Percentiles rank a stretch among this genome's conserved stretches.
These are phyloP conservation scores for Trichocomaceae sp. DNA, from an alignment of 2,329 filamentous ascomycete species.

Conservation along the genomic window DNA sequence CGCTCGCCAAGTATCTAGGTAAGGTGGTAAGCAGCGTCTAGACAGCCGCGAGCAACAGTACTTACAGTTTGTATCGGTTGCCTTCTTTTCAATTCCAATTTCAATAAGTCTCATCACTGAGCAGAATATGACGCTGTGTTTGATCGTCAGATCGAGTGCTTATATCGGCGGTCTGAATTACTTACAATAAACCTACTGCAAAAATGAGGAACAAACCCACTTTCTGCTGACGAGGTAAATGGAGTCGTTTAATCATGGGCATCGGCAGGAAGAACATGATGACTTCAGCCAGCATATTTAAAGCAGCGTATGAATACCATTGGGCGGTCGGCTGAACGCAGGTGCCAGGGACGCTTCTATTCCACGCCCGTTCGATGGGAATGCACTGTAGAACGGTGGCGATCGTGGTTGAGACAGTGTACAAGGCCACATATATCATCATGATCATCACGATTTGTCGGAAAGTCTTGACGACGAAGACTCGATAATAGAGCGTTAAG, in stretches of 20 bases:
- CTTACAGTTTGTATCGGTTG: constrained; percentile 1
- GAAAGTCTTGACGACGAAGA: not conserved
- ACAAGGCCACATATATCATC: not conserved
- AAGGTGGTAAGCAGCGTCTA: not conserved
- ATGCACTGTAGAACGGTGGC: not conserved
- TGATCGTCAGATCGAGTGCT: not conserved
- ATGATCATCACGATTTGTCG: not conserved
- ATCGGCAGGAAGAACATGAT: not conserved
- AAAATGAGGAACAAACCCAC: not conserved
- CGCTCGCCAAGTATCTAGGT: not conserved
- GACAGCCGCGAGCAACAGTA: not conserved
- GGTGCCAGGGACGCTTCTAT: not conserved
- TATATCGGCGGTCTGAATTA: not conserved
- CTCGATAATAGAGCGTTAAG: not conserved
- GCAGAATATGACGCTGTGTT: constrained; percentile 2
- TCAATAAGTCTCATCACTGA: not conserved
- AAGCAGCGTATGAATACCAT: not conserved
- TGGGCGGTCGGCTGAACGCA: not conserved
- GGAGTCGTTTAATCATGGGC: not conserved
- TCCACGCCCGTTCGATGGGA: not conserved
- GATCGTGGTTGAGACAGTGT: not conserved
- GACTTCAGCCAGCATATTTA: not conserved
- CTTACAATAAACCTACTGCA: not conserved
- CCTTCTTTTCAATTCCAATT: not conserved
- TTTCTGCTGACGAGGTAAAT: not conserved